These are phyloP conservation scores for Allium fistulosum DNA, from an alignment of 106 monocot species.

Conservation along the genomic window DNA sequence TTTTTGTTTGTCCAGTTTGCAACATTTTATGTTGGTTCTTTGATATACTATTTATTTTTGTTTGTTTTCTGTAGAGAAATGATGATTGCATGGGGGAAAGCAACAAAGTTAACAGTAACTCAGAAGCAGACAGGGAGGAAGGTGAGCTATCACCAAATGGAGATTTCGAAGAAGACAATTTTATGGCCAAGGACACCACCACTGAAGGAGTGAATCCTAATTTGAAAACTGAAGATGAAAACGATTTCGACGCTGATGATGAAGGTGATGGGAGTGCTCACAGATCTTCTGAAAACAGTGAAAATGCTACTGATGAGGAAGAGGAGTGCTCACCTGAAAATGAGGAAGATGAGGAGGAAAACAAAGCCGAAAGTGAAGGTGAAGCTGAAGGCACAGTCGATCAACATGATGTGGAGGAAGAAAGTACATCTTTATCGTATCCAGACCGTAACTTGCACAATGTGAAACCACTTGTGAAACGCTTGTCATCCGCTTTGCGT, in stretches of 20 bases:
- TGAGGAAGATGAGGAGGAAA: conserved; percentile 64
- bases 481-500: conserved; percentile 39
- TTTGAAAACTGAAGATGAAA: conserved; percentile 46
- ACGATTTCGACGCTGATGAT: conserved; percentile 57
- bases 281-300: conserved; percentile 79
- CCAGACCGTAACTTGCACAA: conserved; percentile 50
- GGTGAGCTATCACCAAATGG: conserved; percentile 94
- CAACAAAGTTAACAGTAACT: conserved; percentile 24
- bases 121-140: conserved; percentile 88
- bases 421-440: conserved; percentile 47
- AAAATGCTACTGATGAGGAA: conserved; percentile 72
- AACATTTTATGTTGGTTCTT: background rate
- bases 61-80: conserved; percentile 15
- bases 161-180: conserved; percentile 94
- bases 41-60: background rate
- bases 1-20: background rate
- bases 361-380: conserved; percentile 76
- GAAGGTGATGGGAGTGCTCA: conserved; percentile 92
- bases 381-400: conserved; percentile 89
- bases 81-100: conserved; percentile 29
- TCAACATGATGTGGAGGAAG: conserved; percentile 56
- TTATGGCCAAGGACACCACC: conserved; percentile 50
- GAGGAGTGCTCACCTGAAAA: conserved; percentile 77
- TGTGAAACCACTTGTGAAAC: conserved; percentile 75
- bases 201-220: conserved; percentile 24